Base-by-base conservation (phyloP, 495 filamentous ascomycete species). In the Talaromyces trachyspermus region DNA sequence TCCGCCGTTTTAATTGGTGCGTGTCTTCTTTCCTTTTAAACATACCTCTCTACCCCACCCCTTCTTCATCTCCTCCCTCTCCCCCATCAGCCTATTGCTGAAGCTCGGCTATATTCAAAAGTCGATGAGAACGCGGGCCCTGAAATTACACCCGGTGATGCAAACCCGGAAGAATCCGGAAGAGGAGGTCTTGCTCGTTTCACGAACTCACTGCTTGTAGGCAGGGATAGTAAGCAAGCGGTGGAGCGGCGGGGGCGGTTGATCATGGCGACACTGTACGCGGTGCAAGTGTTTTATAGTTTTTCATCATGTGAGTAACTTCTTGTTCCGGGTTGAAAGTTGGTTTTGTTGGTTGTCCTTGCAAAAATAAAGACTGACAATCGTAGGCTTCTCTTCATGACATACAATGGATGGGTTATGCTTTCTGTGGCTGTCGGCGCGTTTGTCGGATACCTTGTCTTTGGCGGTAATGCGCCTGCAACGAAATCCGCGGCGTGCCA, bases 361-460 rank as follows among this genome's bases (percentile, higher is more conserved):
- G 24, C 42, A 47, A n/a, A 24, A 25, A 14, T 36, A 20, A 36
- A 30, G 32, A 20, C 22, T 58, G 45, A 44, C 30, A 14, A 26
- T 12, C 45, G 14, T 37, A 98, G 92, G 92, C 70, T 99, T 51
- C 71, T 99, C 17, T 99, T 99, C 68, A 99, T 99, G 92, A 99
- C 94, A 2, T 99, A 99, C 64, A 99, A 99, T 55, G 92, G 94
- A 12, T 89, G 83, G 75, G 83, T 99, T 48, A 99, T 99, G 92
- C 63, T 95, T 50, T 77, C 91, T 0, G 88, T 96, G 9, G 87
- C 85, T 9, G 72, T 91, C 10, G 92, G 92, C 18, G 90, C 90
- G 0, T 95, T 91, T 44, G 55, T 95, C 36, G 92, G 92, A 29
- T 95, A 95, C 61, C 58, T 95, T 20, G 54, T 84, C 32, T 99